phyloP scores from a whole-genome alignment of 2,329 filamentous ascomycete genomes.

The Fusarium domesticum region DNA sequence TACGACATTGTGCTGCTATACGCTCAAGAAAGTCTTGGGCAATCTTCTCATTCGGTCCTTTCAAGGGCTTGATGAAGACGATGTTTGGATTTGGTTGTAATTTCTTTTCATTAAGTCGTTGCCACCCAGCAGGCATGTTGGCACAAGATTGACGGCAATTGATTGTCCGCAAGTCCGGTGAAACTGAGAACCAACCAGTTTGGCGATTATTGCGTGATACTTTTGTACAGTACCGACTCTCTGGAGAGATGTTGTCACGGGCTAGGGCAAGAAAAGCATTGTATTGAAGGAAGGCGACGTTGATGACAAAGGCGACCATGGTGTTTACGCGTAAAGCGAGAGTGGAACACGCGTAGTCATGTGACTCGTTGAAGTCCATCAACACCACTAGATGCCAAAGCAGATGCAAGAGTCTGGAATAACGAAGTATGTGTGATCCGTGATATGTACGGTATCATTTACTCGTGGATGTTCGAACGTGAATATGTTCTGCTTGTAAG shows the following conservation, averaged over 20 bases:
- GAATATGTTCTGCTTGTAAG: too few species aligned
- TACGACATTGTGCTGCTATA: constrained; percentile 76
- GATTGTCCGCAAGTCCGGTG: too few species aligned
- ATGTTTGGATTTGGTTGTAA: constrained; percentile 75
- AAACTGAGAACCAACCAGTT: neutral
- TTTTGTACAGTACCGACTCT: too few species aligned
- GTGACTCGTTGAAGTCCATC: neutral
- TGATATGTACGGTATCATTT: too few species aligned
- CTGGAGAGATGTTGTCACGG: too few species aligned
- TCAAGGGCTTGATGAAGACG: constrained; percentile 79
- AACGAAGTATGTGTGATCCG: too few species aligned
- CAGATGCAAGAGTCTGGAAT: neutral
- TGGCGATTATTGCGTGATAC: neutral
- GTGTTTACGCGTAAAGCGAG: neutral
- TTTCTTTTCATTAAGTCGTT: constrained; percentile 72
- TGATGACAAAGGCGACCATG: neutral
- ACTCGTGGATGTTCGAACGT: too few species aligned
- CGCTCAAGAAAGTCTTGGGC: constrained; percentile 71
- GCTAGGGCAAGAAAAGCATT: too few species aligned
- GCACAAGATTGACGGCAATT: neutral
- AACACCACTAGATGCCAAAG: too few species aligned
- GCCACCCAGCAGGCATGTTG: constrained; percentile 72
- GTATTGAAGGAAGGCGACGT: neutral
- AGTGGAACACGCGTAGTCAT: neutral
- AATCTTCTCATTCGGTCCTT: constrained; percentile 58